phyloP scores from a whole-genome alignment of 2,329 filamentous ascomycete species.

The Simplicillium sp. region DNA sequence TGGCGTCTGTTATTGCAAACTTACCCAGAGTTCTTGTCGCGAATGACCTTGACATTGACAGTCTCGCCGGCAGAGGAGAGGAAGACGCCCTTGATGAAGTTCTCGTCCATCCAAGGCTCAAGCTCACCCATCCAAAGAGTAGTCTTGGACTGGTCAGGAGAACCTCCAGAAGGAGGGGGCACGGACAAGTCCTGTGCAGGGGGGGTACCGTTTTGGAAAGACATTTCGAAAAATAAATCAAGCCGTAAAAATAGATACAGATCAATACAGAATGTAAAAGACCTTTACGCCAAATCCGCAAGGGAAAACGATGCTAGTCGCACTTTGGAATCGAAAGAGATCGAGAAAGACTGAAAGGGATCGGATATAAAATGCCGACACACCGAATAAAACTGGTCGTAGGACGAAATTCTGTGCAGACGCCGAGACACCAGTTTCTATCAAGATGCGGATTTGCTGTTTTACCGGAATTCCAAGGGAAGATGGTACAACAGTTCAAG shows the following conservation, averaged over 20 bases:
- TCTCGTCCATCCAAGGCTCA: constrained; percentile 98
- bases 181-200: constrained; percentile 26
- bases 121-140: constrained; percentile 85
- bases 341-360: neutral
- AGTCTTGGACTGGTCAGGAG: constrained; percentile 44
- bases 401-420: constrained; percentile 5
- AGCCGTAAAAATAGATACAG: too few species aligned
- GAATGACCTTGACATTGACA: constrained; percentile 99
- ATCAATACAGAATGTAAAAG: constrained; percentile 14
- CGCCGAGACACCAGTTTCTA: constrained; percentile 8
- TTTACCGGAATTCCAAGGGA: constrained; percentile 30
- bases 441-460: constrained; percentile 20
- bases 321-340: constrained; percentile 5
- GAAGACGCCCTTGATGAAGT: constrained; percentile 93
- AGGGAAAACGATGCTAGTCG: constrained; percentile 22
- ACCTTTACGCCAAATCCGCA: constrained; percentile 27
- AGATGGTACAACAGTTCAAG: constrained; percentile 26
- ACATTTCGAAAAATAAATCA: constrained; percentile 18
- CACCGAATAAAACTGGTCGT: constrained; percentile 5
- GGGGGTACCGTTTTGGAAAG: constrained; percentile 28
- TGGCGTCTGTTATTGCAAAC: constrained; percentile 13
- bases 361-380: constrained; percentile 4
- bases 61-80: constrained; percentile 79
- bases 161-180: constrained; percentile 20
- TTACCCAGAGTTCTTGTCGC: constrained; percentile 96